Percentiles rank a stretch among this genome's conserved stretches.
Conservation (phyloP, 2,329 filamentous ascomycete species). For the Aspergillus quadricinctus region DNA sequence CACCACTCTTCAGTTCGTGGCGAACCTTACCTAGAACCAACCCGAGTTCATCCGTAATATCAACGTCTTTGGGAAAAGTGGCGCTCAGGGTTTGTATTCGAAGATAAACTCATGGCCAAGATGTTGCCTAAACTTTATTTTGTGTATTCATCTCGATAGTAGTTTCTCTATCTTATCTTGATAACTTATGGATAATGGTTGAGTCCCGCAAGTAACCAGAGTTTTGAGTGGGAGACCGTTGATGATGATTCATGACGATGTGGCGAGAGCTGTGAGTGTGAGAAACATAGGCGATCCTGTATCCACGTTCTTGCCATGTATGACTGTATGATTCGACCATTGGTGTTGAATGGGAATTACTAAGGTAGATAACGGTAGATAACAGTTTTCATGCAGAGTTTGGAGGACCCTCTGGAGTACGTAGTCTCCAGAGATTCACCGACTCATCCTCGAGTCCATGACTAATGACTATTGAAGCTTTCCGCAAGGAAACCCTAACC, state of each 20-base stretch:
- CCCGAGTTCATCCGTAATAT: not conserved
- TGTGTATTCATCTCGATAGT: not conserved
- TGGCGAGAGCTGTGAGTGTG: not conserved
- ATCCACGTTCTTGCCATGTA: too few relatives aligned
- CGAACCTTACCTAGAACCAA: too few relatives aligned
- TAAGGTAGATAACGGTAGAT: not conserved
- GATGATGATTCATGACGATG: not conserved
- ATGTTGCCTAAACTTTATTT: not conserved
- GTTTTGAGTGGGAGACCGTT: not conserved
- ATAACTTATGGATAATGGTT: not conserved
- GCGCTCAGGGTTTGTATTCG: too few relatives aligned
- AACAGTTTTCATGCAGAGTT: too few relatives aligned
- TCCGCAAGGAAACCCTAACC: not conserved
- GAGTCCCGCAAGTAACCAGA: not conserved
- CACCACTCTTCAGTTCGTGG: too few relatives aligned
- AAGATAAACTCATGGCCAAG: not conserved
- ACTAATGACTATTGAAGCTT: not conserved
- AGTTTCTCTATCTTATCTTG: not conserved
- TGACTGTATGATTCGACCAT: not conserved
- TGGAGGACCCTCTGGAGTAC: too few relatives aligned
- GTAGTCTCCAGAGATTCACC: not conserved
- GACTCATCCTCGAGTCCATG: not conserved
- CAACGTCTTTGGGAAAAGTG: not conserved
- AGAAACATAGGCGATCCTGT: too few relatives aligned
- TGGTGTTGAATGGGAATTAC: not conserved